These are phyloP conservation scores for Stevia rebaudiana DNA, from an alignment of 140 eudicot genomes.

Conservation along the genomic window DNA sequence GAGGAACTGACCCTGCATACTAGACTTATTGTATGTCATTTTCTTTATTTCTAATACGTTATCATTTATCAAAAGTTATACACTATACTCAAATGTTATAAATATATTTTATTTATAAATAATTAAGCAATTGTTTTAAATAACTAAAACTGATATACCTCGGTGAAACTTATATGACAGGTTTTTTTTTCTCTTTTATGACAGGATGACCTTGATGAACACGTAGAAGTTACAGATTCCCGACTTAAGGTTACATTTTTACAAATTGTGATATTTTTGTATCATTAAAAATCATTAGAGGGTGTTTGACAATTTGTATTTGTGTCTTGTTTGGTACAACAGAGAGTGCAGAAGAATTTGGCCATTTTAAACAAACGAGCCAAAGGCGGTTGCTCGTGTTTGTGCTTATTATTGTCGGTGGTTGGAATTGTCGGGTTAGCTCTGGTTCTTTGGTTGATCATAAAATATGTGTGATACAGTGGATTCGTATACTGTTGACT, in stretches of 20 bases:
- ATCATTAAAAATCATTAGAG: background rate
- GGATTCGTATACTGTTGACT: slow-evolving; percentile 21
- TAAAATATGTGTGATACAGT: slow-evolving; percentile 56
- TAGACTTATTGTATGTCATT: slow-evolving; percentile 68
- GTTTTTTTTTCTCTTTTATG: slow-evolving; percentile 10
- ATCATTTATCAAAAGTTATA: background rate
- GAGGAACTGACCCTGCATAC: slow-evolving; percentile 93
- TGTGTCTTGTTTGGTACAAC: slow-evolving; percentile 7
- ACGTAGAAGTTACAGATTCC: slow-evolving; percentile 60
- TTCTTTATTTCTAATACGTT: background rate
- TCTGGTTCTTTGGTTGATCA: slow-evolving; percentile 51
- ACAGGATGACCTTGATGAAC: slow-evolving; percentile 69
- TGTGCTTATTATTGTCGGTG: slow-evolving; percentile 62
- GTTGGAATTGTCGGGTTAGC: slow-evolving; percentile 51
- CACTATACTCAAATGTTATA: no score
- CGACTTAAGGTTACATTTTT: slow-evolving; percentile 49
- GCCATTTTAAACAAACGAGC: slow-evolving; percentile 74
- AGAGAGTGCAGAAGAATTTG: slow-evolving; percentile 78
- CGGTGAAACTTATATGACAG: slow-evolving; percentile 2
- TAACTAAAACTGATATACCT: background rate
- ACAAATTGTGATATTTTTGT: background rate
- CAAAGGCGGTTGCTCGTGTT: slow-evolving; percentile 88
- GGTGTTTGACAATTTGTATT: slow-evolving; percentile 9
- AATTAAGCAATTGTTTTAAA: background rate
- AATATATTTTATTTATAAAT: no score